Evolutionary conservation across 345 rosid species (phyloP), one percentile per base, ranked within the genome.

Genomic region (Syzygium aqueum): DNA sequence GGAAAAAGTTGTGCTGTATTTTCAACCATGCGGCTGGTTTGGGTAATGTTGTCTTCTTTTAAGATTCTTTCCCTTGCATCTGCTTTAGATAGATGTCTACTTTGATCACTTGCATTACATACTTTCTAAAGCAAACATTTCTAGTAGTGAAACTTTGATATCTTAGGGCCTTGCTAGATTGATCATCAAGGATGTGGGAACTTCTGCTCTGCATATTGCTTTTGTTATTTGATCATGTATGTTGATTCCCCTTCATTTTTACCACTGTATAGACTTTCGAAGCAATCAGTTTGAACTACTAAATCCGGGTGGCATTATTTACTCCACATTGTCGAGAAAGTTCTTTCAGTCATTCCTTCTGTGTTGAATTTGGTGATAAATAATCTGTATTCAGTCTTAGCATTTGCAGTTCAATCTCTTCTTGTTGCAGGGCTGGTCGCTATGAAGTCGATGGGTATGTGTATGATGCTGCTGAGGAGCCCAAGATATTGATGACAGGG

Each of bases 381-480:
- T 73, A 49, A 37, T 37, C 25, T 10, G 49, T 73, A 37, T 73
- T 73, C 46, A 53, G 54, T 84, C 40, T 84, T 53, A 21, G n/a
- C 63, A 30, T 28, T 14, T 5, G 63, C 37, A 28, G 46, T 53
- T 50, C 43, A 84, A 84, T 51, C 5, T 11, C 82, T 73, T 15
- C 86, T 88, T 89, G 30, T 89, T 87, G 87, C 93, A 95, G 98
- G 59, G 88, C 98, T 89, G 97, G 97, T 86, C 95, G 98, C 37
- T 95, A 94, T 90, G 98, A 95, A 90, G 97, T 95, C 85, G 98
- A 95, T 89, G 98, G 97, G 43, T 95, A 95, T 86, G 96, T 95
- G 28, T 95, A 95, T 88, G 92, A 92, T 86, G 94, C 97, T 51
- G 93, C 89, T 16, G 97, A 95, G 90, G 98, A 95, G 85, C 97